Conservation (phyloP, 83 land plant species). For the Larix sibirica region DNA sequence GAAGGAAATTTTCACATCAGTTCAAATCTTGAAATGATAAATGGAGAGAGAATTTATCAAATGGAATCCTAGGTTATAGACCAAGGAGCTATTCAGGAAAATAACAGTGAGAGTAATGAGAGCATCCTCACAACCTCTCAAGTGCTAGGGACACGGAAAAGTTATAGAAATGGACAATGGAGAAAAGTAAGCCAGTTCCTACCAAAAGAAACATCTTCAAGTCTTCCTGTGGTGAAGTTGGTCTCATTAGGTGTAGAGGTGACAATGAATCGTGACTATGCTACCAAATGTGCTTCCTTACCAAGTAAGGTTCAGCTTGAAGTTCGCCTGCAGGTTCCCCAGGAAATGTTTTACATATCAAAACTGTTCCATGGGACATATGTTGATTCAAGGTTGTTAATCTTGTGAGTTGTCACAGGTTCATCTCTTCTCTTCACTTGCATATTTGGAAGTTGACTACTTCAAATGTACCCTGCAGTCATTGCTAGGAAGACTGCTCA, state of each 20-base stretch:
- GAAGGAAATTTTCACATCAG: too few relatives aligned
- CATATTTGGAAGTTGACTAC: too few relatives aligned
- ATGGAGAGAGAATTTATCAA: too few relatives aligned
- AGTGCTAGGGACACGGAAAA: conserved; percentile 16
- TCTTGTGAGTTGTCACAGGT: conserved; percentile 72
- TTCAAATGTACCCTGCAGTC: too few relatives aligned
- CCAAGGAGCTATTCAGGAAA: conserved; percentile 19
- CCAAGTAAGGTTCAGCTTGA: conserved; percentile 48
- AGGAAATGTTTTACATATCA: conserved; percentile 80
- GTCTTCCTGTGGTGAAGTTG: conserved; percentile 71
- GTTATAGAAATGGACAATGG: conserved; percentile 29
- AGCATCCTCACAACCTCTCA: conserved; percentile 12
- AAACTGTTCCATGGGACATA: conserved; percentile 85
- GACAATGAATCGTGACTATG: conserved; percentile 52
- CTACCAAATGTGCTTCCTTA: conserved; percentile 16
- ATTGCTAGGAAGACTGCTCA: too few relatives aligned
- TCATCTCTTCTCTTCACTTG: conserved; percentile 73
- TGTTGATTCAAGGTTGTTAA: conserved; percentile 68
- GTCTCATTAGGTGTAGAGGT: conserved; percentile 61
- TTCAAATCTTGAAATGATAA: too few relatives aligned
- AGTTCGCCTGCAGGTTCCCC: conserved; percentile 71
- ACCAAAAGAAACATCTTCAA: conserved; percentile 43
- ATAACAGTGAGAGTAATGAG: background rate
- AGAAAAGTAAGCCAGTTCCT: conserved; percentile 32
- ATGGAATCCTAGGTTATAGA: background rate